phyloP scores from a whole-genome alignment of 2,329 filamentous ascomycete genomes.

The Diplodia mutila region DNA sequence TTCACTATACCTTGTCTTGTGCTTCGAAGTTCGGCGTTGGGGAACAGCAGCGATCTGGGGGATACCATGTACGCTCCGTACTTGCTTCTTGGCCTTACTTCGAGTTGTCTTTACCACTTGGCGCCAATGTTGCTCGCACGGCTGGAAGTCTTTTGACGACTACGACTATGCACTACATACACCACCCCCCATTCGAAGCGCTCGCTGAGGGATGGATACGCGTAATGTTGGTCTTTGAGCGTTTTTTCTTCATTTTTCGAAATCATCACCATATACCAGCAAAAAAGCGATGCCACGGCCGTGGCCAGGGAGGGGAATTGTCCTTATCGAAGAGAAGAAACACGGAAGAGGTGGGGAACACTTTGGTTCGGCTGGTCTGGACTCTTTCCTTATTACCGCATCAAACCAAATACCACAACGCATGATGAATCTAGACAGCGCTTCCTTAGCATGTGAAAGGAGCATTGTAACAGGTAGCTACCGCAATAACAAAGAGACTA shows the following conservation, averaged over 20 bases:
- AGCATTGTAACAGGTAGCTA: not conserved
- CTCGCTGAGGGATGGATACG: conserved; percentile 21
- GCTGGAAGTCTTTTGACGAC: not conserved
- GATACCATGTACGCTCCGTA: conserved; percentile 15
- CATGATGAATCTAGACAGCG: conserved; percentile 21
- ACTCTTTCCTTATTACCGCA: not conserved
- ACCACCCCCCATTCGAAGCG: conserved; percentile 20
- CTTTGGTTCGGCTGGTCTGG: conserved; percentile 18
- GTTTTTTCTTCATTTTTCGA: not conserved
- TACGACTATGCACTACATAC: not conserved
- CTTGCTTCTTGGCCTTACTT: conserved; percentile 12
- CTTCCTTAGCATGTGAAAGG: not conserved
- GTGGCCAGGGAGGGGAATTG: conserved; percentile 11
- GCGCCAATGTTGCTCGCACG: conserved; percentile 21
- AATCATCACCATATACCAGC: conserved; percentile 19
- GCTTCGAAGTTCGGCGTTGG: conserved; percentile 8
- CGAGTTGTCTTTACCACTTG: not conserved
- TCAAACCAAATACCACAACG: conserved; percentile 17
- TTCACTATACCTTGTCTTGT: conserved; percentile 5
- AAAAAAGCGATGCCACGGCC: conserved; percentile 18
- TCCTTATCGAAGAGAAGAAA: conserved; percentile 6
- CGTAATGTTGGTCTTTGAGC: conserved; percentile 10
- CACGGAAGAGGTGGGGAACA: not conserved
- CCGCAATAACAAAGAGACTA: not conserved
- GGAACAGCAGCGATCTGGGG: conserved; percentile 19